phyloP scores from a whole-genome alignment of 306 rosid genomes.

The Arachis stenosperma region DNA sequence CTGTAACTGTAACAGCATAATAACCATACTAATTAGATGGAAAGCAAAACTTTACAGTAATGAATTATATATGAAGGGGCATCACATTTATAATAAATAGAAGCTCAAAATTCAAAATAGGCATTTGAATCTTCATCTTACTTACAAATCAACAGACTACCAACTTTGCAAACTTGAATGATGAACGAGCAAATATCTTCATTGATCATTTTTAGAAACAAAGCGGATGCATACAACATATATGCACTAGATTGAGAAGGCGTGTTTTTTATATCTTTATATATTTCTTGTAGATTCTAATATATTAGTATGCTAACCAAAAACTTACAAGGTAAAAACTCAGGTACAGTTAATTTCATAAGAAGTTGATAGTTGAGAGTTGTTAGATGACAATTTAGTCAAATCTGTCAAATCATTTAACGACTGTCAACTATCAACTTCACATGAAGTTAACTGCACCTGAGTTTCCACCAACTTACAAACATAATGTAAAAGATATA shows the following conservation, averaged over 20 bases:
- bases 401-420: no score
- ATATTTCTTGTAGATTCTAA: background rate
- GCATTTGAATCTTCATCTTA: no score
- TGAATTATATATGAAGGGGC: constrained; percentile 9
- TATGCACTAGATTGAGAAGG: background rate
- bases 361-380: no score
- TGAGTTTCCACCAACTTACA: background rate
- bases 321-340: background rate
- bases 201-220: no score
- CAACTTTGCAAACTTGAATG: background rate
- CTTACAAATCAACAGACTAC: background rate
- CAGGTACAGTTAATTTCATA: no score
- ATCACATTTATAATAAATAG: background rate
- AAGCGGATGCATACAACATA: no score
- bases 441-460: no score
- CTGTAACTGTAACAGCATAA: constrained; percentile 59
- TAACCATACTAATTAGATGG: constrained; percentile 12
- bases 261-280: background rate
- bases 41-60: constrained; percentile 28
- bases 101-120: no score
- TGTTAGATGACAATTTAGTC: no score
- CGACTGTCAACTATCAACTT: no score
- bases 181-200: background rate
- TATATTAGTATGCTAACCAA: constrained; percentile 4
- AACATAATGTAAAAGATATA: constrained; percentile 31